phyloP scores from a whole-genome alignment of 495 filamentous ascomycete genomes.

The Penicillium samsonianum region DNA sequence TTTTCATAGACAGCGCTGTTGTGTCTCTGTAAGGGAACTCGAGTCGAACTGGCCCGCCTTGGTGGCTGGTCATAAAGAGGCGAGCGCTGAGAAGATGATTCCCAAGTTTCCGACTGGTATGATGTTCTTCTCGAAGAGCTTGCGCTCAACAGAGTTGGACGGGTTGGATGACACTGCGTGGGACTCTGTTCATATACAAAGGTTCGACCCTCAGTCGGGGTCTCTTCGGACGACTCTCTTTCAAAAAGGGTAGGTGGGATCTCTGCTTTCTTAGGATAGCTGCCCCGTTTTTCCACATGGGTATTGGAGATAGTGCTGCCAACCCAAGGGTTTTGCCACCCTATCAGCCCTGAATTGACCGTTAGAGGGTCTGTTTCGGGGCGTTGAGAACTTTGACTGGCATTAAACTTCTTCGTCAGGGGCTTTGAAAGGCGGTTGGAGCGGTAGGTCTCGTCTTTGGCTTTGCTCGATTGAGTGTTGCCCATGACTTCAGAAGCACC shows the following conservation, averaged over 20 bases:
- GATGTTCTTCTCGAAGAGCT: constrained; percentile 22
- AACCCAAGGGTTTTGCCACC: constrained; percentile 37
- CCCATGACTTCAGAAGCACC: constrained; percentile 35
- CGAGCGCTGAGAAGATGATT: constrained; percentile 17
- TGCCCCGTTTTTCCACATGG: constrained; percentile 12
- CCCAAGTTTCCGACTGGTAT: constrained; percentile 29
- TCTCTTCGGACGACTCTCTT: constrained; percentile 16
- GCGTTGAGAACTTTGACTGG: constrained; percentile 5
- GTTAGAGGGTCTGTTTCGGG: constrained; percentile 14
- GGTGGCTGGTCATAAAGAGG: constrained; percentile 21
- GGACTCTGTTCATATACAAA: constrained; percentile 1
- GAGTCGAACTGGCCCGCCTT: constrained; percentile 37
- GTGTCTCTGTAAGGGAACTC: constrained; percentile 29
- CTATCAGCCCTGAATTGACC: constrained; percentile 25
- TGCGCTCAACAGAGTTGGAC: constrained; percentile 20
- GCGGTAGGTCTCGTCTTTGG: constrained; percentile 40
- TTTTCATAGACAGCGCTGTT: constrained; percentile 30
- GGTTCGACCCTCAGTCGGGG: neutral
- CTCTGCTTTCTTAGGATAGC: constrained; percentile 16
- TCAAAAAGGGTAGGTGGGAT: constrained; percentile 25
- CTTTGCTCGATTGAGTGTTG: constrained; percentile 39
- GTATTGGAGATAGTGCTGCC: constrained; percentile 17
- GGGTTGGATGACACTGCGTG: constrained; percentile 10
- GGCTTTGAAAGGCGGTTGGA: constrained; percentile 49
- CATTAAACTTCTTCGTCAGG: constrained; percentile 31